These are phyloP conservation scores for Nannizziopsis barbatae DNA, from an alignment of 2,329 filamentous ascomycete genomes.

Conservation along the genomic window DNA sequence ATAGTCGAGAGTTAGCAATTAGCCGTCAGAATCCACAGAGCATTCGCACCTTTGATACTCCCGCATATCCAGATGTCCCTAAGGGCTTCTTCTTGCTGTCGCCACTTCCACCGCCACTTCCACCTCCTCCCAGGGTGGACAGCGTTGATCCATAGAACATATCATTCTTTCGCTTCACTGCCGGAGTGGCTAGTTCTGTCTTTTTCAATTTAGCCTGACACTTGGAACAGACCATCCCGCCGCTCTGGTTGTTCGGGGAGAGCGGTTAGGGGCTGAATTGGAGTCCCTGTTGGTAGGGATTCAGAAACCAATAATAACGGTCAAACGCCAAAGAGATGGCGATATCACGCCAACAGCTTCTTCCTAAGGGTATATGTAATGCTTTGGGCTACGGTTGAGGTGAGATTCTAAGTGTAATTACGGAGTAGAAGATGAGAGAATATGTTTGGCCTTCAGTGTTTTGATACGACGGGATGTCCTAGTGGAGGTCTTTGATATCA, in stretches of 20 bases:
- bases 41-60: slow-evolving; percentile 46
- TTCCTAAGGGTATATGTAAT: too few species aligned
- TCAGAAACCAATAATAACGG: too few species aligned
- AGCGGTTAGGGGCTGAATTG: background rate
- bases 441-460: too few species aligned
- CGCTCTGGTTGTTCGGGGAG: too few species aligned
- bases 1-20: background rate
- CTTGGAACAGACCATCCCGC: slow-evolving; percentile 52
- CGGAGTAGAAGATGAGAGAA: too few species aligned
- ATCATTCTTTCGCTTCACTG: slow-evolving; percentile 56
- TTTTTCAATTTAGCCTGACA: slow-evolving; percentile 51
- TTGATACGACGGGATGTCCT: too few species aligned
- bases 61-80: slow-evolving; percentile 47
- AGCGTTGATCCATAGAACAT: slow-evolving; percentile 54
- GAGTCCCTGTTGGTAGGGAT: too few species aligned
- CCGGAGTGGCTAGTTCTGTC: slow-evolving; percentile 52
- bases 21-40: slow-evolving; percentile 1
- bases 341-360: too few species aligned
- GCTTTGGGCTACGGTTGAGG: too few species aligned
- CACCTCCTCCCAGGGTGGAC: slow-evolving; percentile 24
- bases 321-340: too few species aligned
- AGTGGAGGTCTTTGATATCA: too few species aligned
- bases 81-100: slow-evolving; percentile 35
- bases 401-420: too few species aligned
- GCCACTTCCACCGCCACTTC: slow-evolving; percentile 22